Percentiles rank a stretch among this genome's conserved stretches.
These are phyloP conservation scores for Elymus sibiricus DNA, from an alignment of 176 grass and related monocot species.

Conservation along the genomic window DNA sequence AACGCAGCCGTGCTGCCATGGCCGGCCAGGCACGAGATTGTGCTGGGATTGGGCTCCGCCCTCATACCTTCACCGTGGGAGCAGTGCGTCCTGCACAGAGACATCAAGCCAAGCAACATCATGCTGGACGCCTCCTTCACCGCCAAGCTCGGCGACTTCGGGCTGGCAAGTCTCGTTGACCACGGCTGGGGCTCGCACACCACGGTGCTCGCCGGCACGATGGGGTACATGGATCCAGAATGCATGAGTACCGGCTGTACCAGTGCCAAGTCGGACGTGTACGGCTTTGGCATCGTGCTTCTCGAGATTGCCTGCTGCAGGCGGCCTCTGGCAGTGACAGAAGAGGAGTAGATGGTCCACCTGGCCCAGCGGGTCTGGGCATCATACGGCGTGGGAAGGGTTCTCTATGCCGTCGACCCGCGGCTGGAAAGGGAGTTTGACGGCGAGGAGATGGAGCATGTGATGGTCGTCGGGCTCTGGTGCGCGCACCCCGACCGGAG, in stretches of 20 bases:
- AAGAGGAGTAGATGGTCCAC: not conserved
- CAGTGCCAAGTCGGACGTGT: constrained; percentile 57
- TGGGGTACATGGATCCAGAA: constrained; percentile 37
- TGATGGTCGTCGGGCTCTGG: too few species aligned
- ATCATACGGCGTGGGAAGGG: not conserved
- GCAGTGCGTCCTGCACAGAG: constrained; percentile 26
- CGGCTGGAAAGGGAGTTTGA: not conserved
- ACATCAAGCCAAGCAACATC: constrained; percentile 43
- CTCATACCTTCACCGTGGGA: too few species aligned
- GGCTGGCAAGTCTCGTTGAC: constrained; percentile 34
- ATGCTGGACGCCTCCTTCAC: constrained; percentile 25
- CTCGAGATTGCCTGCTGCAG: not conserved
- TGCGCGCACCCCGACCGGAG: too few species aligned
- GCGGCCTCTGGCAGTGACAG: not conserved
- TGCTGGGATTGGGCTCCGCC: constrained; percentile 6
- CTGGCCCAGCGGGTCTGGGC: constrained; percentile 17
- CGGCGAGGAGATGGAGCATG: constrained; percentile 17
- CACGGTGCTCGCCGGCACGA: constrained; percentile 9
- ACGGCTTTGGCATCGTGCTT: constrained; percentile 83
- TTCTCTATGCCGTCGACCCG: constrained; percentile 15
- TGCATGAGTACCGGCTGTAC: not conserved
- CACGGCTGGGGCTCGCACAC: constrained; percentile 4
- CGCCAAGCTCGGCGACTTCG: constrained; percentile 44
- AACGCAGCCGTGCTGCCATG: constrained; percentile 11
- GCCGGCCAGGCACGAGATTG: constrained; percentile 16